Base-by-base conservation (phyloP, 1,139 yeast species). In the Debaryomycetaceae sp. region DNA sequence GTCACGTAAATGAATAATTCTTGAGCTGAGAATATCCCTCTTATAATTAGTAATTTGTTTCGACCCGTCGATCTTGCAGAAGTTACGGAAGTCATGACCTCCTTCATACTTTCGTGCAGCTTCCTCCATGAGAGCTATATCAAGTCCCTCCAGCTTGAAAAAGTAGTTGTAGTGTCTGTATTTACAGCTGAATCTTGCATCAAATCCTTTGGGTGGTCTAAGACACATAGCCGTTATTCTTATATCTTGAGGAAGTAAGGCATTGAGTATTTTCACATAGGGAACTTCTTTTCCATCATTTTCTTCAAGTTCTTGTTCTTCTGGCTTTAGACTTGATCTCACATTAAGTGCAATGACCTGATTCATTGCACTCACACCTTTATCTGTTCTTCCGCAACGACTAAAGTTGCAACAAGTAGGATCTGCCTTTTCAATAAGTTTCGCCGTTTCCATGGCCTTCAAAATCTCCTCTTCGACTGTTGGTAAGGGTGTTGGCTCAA, bases 291-390 rank as follows among this genome's bases (percentile, higher is more conserved):
- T 70, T 1, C 36, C 41, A 56, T 91, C 97, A 49, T 74, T 75
- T 0, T 47, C 62, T 1, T 79, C 69, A 40, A 76, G 71, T n/a
- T 41, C 34, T 48, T 88, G 91, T 38, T 88, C 86, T 35, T 67
- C 73, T 1, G 61, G 56, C 0, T 75, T 53, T 37, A 92, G 61
- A 24, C 73, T 68, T 0, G 97, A 87, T 47, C 99, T 71, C 17
- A 92, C 83, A 17, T 72, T 66, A 32, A 92, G 67, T 0, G 96
- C 82, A 9, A 92, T 83, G 6, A 92, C 98, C 61, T 92, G 99
- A 52, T 88, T 87, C 83, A 92, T 79, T 0, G 99, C 98, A 65
- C 96, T 87, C 5, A 92, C 99, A 11, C 98, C 98, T 51, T 81
- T 83, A 55, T 92, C 99, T 0, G 99, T 92, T 53, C 99, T 72